Conservation (phyloP, 75 land plant species). For the Picea sitchensis region DNA sequence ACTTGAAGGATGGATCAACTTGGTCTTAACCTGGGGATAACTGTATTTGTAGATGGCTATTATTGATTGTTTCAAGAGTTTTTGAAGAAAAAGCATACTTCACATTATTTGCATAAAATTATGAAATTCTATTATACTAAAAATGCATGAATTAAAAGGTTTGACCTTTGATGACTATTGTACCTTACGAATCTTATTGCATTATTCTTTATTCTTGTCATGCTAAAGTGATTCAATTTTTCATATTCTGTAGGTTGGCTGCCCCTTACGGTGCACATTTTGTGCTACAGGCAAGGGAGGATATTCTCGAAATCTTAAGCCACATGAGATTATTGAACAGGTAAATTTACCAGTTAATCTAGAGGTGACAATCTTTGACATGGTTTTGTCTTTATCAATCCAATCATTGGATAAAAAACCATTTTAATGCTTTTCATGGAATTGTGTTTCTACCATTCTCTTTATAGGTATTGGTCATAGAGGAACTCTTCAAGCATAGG, state of each 20-base stretch:
- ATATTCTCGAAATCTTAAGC: conserved; percentile 75
- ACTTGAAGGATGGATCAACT: no score
- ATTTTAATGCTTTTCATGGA: background rate
- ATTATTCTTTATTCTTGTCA: background rate
- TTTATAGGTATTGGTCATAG: conserved; percentile 82
- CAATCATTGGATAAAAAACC: background rate
- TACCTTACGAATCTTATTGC: background rate
- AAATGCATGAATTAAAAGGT: background rate
- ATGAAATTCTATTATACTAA: background rate
- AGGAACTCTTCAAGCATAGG: conserved; percentile 87
- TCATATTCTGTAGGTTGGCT: conserved; percentile 68
- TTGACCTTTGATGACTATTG: background rate
- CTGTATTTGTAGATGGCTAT: background rate
- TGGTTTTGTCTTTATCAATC: conserved; percentile 4
- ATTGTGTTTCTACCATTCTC: background rate
- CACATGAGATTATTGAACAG: conserved; percentile 99
- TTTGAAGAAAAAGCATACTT: background rate
- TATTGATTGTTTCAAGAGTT: background rate
- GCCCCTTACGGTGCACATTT: conserved; percentile 90
- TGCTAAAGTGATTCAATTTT: background rate
- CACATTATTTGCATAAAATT: background rate
- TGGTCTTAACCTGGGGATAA: background rate
- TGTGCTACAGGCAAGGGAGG: conserved; percentile 99
- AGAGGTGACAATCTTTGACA: conserved; percentile 5
- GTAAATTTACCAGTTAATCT: conserved; percentile 19